Base-by-base conservation (phyloP, 2,329 filamentous ascomycete genomes). In the Tolypocladium nubicola region DNA sequence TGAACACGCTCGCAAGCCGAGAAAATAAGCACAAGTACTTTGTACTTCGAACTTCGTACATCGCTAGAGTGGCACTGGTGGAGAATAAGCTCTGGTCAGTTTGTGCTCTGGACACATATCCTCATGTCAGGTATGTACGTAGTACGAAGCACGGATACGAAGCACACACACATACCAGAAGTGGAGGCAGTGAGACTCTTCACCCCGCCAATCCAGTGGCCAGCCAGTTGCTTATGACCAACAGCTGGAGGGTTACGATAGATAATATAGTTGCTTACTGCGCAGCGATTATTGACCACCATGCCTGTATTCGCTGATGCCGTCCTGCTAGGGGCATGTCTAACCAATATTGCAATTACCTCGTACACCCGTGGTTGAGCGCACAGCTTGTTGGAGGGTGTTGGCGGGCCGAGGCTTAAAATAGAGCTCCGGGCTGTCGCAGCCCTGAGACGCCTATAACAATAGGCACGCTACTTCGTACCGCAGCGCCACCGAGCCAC, bases 331-430 rank as follows among this genome's bases (percentile, higher is more conserved):
- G 21, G 45, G 45, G 26, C 26, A 33, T 26, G 14, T 3, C 19
- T 7, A 3, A n/a, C 30, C 30, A 35, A 45, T 45, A 23, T 19
- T 11, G 6, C 23, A 26, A 26, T 26, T 26, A 26, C 23, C 23
- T 26, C 23, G 23, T 30, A 30, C 26, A 16, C 43, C 1, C 11
- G 13, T 30, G 26, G 21, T 2, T 13, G 0, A 11, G 47, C 3
- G 11, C 26, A 13, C 26, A n/a, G 1, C 4, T 30, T 35, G 47
- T 26, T 19, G 23, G 56, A 52, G 56, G 52, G 56, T 35, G 47
- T 39, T 19, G 23, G 56, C 56, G 56, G 52, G 56, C 37, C 52
- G 52, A 47, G 37, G 40, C 56, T 41, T 41, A 57, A 57, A 57
- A 57, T 50, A 52, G 43, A 37, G 45, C 37, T 5, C 35, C 45